These are phyloP conservation scores for Amesomyces nigricolor DNA, from an alignment of 2,329 filamentous ascomycete genomes.

Conservation along the genomic window DNA sequence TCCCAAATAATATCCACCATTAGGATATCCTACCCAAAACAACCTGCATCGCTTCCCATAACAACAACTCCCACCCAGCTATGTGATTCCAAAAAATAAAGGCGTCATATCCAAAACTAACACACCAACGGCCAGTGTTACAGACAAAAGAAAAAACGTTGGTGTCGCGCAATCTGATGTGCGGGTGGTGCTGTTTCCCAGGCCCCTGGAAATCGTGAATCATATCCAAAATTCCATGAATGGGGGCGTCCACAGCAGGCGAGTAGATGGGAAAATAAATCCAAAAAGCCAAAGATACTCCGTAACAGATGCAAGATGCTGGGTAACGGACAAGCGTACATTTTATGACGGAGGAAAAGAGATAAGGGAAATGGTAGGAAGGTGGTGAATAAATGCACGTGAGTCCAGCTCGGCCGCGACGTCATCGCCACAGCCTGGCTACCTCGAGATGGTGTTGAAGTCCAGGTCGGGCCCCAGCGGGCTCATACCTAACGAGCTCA, in stretches of 20 bases:
- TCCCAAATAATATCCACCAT: background rate
- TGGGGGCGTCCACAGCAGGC: background rate
- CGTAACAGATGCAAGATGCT: conserved; percentile 12
- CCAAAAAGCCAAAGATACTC: conserved; percentile 2
- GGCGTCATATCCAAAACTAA: background rate
- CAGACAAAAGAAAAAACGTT: conserved; percentile 11
- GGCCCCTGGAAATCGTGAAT: conserved; percentile 8
- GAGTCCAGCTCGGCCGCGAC: background rate
- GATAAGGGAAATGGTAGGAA: background rate
- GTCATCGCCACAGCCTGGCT: conserved; percentile 20
- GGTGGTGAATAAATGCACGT: too few species aligned
- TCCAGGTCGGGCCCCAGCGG: conserved; percentile 37
- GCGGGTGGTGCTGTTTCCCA: conserved; percentile 8
- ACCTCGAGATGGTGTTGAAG: conserved; percentile 35
- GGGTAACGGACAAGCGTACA: background rate
- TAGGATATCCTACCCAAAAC: conserved; percentile 3
- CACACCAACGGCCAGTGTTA: background rate
- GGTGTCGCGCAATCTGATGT: conserved; percentile 3
- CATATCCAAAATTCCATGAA: conserved; percentile 3
- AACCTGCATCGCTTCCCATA: background rate
- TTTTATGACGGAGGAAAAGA: conserved; percentile 16
- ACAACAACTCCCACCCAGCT: background rate
- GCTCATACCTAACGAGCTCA: conserved; percentile 9
- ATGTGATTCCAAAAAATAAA: background rate
- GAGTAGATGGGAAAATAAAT: background rate